Base-by-base conservation (phyloP, 2,329 filamentous ascomycete species). In the Stemphylium beticola region DNA sequence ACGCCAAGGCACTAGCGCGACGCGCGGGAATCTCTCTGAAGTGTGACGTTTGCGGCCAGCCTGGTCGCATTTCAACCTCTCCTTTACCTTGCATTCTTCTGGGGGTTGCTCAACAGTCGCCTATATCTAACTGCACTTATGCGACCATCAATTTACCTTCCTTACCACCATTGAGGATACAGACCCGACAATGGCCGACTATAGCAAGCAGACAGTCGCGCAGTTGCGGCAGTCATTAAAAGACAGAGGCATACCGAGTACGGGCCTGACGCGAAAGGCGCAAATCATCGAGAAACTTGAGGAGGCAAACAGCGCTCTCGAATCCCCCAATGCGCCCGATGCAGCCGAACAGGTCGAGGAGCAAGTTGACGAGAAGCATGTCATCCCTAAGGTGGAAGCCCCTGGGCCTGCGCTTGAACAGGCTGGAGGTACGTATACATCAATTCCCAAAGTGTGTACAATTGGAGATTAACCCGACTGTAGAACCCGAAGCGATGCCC, bases 201-300 rank as follows among this genome's bases (percentile, higher is more conserved):
- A 82, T 71, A 75, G 68, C 63, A 77, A 76, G 55, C 72, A 77
- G 39, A 81, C 79, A 20, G 79, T 82, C 58, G 72, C 75, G 49
- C 76, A 80, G 58, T 71, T 82, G 44, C 76, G 77, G 58, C 71
- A 77, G 52, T 49, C 80, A 47, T 68, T 81, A 42, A 81, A 81
- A 53, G 77, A 81, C 33, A 75, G 78, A 44, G 72, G 73, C 40
- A 80, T 82, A 51, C 69, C 79, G 1, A 72, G 73, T 20, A 78
- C 78, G 0, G 78, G 79, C 20, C 66, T 82, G 26, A 78, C 78
- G 45, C 71, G 78, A 42, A 82, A 82, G 65, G 76, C 77, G 53
- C 76, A 81, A 54, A 78, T 79, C 42, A 71, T 82, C 31, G 79
- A 81, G 53, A 78, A 76, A 60, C 68, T 82, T 8, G 67, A 76